Base-by-base conservation (phyloP, 768 basidiomycete species). In the Strobilomyces confusus region DNA sequence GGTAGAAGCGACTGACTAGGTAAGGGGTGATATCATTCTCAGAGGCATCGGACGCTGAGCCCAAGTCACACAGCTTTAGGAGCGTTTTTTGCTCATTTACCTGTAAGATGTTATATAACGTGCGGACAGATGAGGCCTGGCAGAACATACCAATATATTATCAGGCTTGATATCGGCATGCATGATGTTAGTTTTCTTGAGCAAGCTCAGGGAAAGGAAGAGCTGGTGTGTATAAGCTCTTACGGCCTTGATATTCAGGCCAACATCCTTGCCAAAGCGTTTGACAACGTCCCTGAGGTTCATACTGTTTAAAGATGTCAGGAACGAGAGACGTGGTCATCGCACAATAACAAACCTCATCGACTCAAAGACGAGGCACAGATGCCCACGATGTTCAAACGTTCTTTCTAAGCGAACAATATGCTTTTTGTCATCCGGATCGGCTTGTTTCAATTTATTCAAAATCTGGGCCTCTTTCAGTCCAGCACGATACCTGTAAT, bases 141-240 rank as follows among this genome's bases (percentile, higher is more conserved):
- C n/a, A 17, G 44, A 33, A 79, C 86, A 30, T 57, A 94, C 95
- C 63, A 98, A 70, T 40, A 99, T 95, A 67, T 98, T 98, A 69
- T 98, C 97, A 19, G 97, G 97, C 71, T 98, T 98, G 68, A 99
- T 91, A 66, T 99, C 97, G 8, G 97, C 97, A 63, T 99, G 97
- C 83, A 98, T 97, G 54, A 98, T 84, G 59, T 89, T 92, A 54
- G 84, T 80, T 73, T 98, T 98, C 59, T 84, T 82, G 65, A 98
- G 75, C 50, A 95, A 75, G 59, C 88, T 82, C 58, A 98, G 70
- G 17, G 92, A 81, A 48, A 98, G 79, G 72, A 98, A 95, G 48
- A 99, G 83, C 66, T 99, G 97, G 61, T 95, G 92, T 29, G 97
- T 86, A 67, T 99, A 99, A n/a, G 95, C 94, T 60, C 95, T 84